Base-by-base conservation (phyloP, 306 rosid species). In the Arachis hypogaea region DNA sequence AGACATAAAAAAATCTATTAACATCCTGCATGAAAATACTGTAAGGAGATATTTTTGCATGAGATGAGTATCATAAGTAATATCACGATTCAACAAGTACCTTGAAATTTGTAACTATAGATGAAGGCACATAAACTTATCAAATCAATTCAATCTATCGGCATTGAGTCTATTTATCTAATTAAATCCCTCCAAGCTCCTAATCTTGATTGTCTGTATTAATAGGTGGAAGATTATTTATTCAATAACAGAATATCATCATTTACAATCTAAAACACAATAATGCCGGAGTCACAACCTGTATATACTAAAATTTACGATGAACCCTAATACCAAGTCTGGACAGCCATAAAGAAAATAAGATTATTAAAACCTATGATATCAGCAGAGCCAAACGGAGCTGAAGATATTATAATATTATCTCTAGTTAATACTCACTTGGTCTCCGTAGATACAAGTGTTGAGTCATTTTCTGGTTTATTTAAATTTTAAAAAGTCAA, bases 161-260 rank as follows among this genome's bases (percentile, higher is more conserved):
- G 4, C 38, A 33, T 33, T 54, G 63, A 38, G 55, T 61, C 42
- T 3, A 77, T 60, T 36, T 8, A 55, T 61, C 42, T 3, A 77
- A 69, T 36, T 8, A 55, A 63, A 59, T 54, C 82, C 82, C 74
- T 22, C 29, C 22, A 16, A 72, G 36, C 66, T 40, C 72, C 38
- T 46, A 12, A n/a, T 65, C 43, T n/a, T 22, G 42, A 62, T 66
- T 46, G 43, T 11, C 40, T 9, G 0, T 11, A 66, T 42, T 46
- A 30, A 46, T 64, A 64, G 41, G 41, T 9, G 56, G 69, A 18
- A 45, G 55, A 30, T 46, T 29, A 29, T 66, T 3, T 28, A 28
- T 14, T 7, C 16, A 52, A 71, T 46, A 54, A 55, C 60, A 58
- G 64, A 66, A 49, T 40, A 72, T 9, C 33, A 58, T 64, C 33